These are phyloP conservation scores for Kappamyces sp. DNA, from an alignment of 192 early-diverging fungal genomes.

Conservation along the genomic window DNA sequence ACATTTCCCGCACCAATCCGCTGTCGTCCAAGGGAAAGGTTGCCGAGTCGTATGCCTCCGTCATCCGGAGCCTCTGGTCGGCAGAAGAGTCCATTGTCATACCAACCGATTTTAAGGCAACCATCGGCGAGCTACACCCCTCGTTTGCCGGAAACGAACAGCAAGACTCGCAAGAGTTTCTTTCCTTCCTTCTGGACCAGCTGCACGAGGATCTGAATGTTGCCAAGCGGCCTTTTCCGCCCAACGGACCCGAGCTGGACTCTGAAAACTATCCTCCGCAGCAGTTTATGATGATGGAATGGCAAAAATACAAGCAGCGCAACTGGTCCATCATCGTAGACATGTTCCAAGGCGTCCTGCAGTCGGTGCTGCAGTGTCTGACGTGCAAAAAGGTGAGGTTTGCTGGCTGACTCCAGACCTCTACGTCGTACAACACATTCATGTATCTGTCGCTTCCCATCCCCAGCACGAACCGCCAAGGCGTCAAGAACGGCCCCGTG, in stretches of 20 bases:
- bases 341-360: slow-evolving; percentile 83
- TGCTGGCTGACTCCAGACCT: slow-evolving; percentile 37
- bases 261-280: background rate
- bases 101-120: slow-evolving; percentile 64
- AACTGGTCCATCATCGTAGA: slow-evolving; percentile 84
- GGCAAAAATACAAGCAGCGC: slow-evolving; percentile 64
- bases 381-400: slow-evolving; percentile 56
- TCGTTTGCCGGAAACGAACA: slow-evolving; percentile 88
- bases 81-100: slow-evolving; percentile 70
- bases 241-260: slow-evolving; percentile 13
- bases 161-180: slow-evolving; percentile 96
- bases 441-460: slow-evolving; percentile 90
- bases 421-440: slow-evolving; percentile 85
- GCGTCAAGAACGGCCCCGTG: slow-evolving; percentile 44
- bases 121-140: slow-evolving; percentile 62
- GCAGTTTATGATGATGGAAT: slow-evolving; percentile 39
- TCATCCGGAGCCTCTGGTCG: slow-evolving; percentile 80
- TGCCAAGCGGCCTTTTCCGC: slow-evolving; percentile 22
- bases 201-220: slow-evolving; percentile 90
- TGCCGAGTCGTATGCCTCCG: slow-evolving; percentile 67
- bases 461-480: slow-evolving; percentile 39
- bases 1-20: slow-evolving; percentile 61
- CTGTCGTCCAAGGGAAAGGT: slow-evolving; percentile 69
- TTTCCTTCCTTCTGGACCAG: slow-evolving; percentile 80
- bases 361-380: slow-evolving; percentile 60